A percentile compares a stretch with the other conserved stretches of the same genome.
Conservation (phyloP, 2,329 filamentous ascomycete species). For the Penicillium janthinellum region DNA sequence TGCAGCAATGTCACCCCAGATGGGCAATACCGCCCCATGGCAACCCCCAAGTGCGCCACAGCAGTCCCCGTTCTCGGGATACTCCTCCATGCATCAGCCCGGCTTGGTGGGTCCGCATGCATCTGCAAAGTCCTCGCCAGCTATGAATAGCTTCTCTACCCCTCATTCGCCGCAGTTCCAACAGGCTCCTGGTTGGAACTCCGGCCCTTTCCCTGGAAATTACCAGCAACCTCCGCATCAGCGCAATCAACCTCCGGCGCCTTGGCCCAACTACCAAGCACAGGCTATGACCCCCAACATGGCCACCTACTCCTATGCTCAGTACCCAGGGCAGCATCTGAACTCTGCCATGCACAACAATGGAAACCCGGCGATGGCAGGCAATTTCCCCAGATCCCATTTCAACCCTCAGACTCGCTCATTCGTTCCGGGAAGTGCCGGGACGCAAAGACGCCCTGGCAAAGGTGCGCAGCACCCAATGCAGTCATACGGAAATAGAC, state of each 20-base stretch:
- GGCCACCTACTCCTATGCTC: conserved; percentile 73
- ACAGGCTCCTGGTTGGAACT: conserved; percentile 36
- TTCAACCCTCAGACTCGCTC: conserved; percentile 96
- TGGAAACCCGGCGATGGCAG: conserved; percentile 79
- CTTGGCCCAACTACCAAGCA: conserved; percentile 42
- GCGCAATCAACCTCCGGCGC: conserved; percentile 42
- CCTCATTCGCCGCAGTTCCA: conserved; percentile 37
- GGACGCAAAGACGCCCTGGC: conserved; percentile 36
- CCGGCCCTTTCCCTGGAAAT: conserved; percentile 35
- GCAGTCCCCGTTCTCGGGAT: conserved; percentile 41
- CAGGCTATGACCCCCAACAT: conserved; percentile 41
- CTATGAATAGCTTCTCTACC: conserved; percentile 41
- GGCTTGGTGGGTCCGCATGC: conserved; percentile 41
- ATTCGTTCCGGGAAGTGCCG: conserved; percentile 70
- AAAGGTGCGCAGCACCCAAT: conserved; percentile 34
- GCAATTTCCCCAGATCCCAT: conserved; percentile 78
- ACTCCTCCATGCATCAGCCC: conserved; percentile 42
- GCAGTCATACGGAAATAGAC: conserved; percentile 29
- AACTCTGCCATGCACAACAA: conserved; percentile 68
- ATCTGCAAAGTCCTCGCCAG: conserved; percentile 41
- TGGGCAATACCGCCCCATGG: conserved; percentile 38
- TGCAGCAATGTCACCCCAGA: conserved; percentile 38
- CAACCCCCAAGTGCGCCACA: conserved; percentile 38
- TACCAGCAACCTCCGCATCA: conserved; percentile 39
- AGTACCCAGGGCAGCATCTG: conserved; percentile 65